Evolutionary conservation across 805 yeast genomes (phyloP), one percentile per base, ranked within the genome.

Genomic region (Starmerella bacillaris): DNA sequence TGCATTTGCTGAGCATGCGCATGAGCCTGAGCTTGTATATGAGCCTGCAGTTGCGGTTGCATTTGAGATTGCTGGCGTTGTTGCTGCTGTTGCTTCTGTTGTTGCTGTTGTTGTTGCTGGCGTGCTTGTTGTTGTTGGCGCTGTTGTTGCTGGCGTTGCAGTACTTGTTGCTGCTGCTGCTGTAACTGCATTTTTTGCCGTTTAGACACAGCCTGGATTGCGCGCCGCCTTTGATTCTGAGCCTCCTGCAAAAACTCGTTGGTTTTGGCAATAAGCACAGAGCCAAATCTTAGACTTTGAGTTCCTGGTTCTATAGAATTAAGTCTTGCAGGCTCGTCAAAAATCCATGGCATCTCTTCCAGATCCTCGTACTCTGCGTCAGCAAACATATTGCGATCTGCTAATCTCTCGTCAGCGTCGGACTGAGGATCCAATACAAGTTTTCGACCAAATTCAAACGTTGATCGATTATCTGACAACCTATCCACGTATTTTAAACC

Each of bases 241-340:
- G 84, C 76, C 51, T 83, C 82, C 47, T 80, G 62, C 43, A 74
- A 59, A 34, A 74, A 67, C 36, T 83, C 94, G 51, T 78, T 78
- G 0, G 94, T 74, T 54, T 84, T 86, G 3, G 89, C 71, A 28
- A 83, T 62, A 21, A 86, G 57, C 94, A 83, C 83, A 5, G 92
- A 71, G 6, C 94, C 94, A 57, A 84, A 84, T 40, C 95, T 63
- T 21, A 86, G 78, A 1, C 78, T 74, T 56, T 84, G 95, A 1
- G 94, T 83, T 34, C 74, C 86, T 36, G 75, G 75, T 11, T 82
- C 70, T 28, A 84, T 80, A 43, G 77, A 76, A 51, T 84, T 84
- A 47, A 84, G 63, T 37, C 68, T 66, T 0, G 93, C 73, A 0
- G 95, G 94, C 54, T 82, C 94, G 39, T 68, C 65, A 39, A 73